Base-by-base conservation (phyloP, 345 rosid genomes). In the Microcos paniculata region DNA sequence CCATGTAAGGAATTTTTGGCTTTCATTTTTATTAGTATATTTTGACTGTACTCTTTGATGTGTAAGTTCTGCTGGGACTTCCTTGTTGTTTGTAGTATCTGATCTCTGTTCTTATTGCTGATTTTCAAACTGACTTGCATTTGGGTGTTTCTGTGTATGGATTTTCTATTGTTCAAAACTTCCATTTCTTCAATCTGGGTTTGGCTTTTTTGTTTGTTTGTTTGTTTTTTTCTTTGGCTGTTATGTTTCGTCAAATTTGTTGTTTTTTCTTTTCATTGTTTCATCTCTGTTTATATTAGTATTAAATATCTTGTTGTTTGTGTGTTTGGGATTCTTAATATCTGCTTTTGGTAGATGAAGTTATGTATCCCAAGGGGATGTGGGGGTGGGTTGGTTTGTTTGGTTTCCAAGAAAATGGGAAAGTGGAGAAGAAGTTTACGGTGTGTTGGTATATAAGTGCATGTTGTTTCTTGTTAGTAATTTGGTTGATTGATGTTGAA, bases 381-480 rank as follows among this genome's bases (percentile, higher is more conserved):
- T 7, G 4, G 5, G 70, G 16, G 10, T 56, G 1, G 7, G 13
- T 7, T 53, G 55, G 21, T 0, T 45, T 67, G 71, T 46, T 67
- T 67, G 55, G 55, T 67, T 67, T 35, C 12, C 8, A 23, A 65
- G 71, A 67, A 67, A 67, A 45, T 45, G 56, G 38, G 71, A 14
- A 45, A 45, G 13, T 65, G 52, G 33, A 6, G 16, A 8, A 62
- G 46, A 63, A 63, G 48, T 64, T 53, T 53, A 12, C 18, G 49
- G 19, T 40, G n/a, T n/a, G n/a, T n/a, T 30, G 74, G 45, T 49
- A 14, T 26, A 19, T n/a, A 14, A 58, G 15, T 55, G 62, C 74
- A 71, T 71, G 45, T 24, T 8, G 35, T 68, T 68, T 46, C 72
- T 67, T 15, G 55, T 67, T 67, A n/a, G n/a, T n/a, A 45, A 66